A percentile compares a stretch with the other conserved stretches of the same genome.
These are phyloP conservation scores for Umbelopsis isabellina DNA, from an alignment of 192 early-diverging fungal genomes.

Conservation along the genomic window DNA sequence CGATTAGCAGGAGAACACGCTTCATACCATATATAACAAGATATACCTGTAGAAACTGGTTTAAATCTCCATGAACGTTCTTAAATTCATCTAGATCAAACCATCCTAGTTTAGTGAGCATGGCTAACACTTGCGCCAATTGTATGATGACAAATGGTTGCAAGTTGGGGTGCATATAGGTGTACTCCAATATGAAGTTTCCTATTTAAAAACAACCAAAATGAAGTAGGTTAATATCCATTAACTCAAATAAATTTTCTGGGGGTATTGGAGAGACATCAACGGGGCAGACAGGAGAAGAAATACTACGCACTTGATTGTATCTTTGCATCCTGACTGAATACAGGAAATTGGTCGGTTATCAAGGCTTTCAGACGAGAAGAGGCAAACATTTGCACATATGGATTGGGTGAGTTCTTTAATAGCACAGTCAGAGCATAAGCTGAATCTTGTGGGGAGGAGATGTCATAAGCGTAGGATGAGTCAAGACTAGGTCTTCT, in stretches of 20 bases:
- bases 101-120: slow-evolving; percentile 75
- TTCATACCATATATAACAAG: slow-evolving; percentile 18
- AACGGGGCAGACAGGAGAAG: slow-evolving; percentile 14
- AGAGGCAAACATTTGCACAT: slow-evolving; percentile 69
- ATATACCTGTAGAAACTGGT: slow-evolving; percentile 62
- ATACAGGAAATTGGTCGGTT: slow-evolving; percentile 40
- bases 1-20: neutral
- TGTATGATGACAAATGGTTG: slow-evolving; percentile 61
- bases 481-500: slow-evolving; percentile 35
- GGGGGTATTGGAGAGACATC: neutral
- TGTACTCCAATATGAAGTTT: slow-evolving; percentile 63
- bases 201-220: slow-evolving; percentile 41
- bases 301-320: slow-evolving; percentile 32
- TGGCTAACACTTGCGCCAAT: slow-evolving; percentile 62
- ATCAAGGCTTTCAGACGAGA: slow-evolving; percentile 62
- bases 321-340: slow-evolving; percentile 33
- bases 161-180: slow-evolving; percentile 56
- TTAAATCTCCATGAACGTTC: slow-evolving; percentile 52
- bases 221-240: slow-evolving; percentile 27
- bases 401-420: slow-evolving; percentile 64
- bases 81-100: slow-evolving; percentile 71
- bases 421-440: slow-evolving; percentile 60
- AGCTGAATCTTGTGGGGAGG: slow-evolving; percentile 62
- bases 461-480: slow-evolving; percentile 35
- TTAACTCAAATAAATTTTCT: neutral